A percentile compares a stretch with the other conserved stretches of the same genome.
Evolutionary conservation across 805 yeast species (phyloP).

Genomic region (Candida pseudoglaebosa): DNA sequence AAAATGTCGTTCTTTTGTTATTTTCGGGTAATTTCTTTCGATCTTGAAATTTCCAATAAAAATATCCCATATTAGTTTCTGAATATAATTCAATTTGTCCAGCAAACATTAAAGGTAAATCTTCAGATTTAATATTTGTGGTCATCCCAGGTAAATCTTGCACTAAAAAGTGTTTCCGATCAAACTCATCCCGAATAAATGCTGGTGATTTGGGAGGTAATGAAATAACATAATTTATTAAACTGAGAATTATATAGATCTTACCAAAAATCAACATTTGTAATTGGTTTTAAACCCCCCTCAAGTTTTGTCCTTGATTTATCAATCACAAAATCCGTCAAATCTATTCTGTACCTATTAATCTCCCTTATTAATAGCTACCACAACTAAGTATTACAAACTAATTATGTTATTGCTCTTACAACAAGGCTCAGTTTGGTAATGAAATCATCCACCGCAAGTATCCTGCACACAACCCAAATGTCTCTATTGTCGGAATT

Average conservation of each 20-base stretch:
- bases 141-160: slow-evolving; percentile 35
- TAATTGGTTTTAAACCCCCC: background rate
- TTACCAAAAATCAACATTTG: background rate
- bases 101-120: slow-evolving; percentile 55
- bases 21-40: slow-evolving; percentile 24
- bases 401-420: too few relatives aligned
- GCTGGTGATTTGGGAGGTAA: slow-evolving; percentile 10
- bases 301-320: too few relatives aligned
- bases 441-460: too few relatives aligned
- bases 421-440: too few relatives aligned
- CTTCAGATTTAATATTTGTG: slow-evolving; percentile 25
- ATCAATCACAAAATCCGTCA: too few relatives aligned
- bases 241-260: background rate
- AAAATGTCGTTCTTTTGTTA: slow-evolving; percentile 54
- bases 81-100: slow-evolving; percentile 61
- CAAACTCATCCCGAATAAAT: slow-evolving; percentile 4
- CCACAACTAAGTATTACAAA: too few relatives aligned
- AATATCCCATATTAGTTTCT: slow-evolving; percentile 55
- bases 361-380: too few relatives aligned
- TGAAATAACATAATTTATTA: slow-evolving; percentile 2
- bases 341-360: too few relatives aligned
- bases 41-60: slow-evolving; percentile 72
- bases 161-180: slow-evolving; percentile 21
- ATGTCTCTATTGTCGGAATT: too few relatives aligned
- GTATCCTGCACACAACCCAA: too few relatives aligned